Evolutionary conservation across 495 filamentous ascomycete genomes (phyloP).

Genomic region (Xylaria curta): DNA sequence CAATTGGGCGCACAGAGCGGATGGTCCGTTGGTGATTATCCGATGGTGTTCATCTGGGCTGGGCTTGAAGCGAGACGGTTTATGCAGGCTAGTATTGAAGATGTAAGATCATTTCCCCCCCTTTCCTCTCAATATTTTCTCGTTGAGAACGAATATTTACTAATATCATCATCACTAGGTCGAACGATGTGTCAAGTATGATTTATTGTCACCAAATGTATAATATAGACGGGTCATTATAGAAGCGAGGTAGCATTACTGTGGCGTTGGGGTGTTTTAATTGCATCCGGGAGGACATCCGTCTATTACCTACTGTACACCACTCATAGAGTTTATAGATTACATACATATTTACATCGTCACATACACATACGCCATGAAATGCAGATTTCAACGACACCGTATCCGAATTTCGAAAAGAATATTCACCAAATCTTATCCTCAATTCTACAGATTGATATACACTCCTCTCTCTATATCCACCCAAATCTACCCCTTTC

Average conservation of each 20-base stretch:
- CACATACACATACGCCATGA: not conserved
- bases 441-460: not conserved
- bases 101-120: slow-evolving; percentile 58
- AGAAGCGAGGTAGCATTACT: slow-evolving; percentile 28
- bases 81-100: slow-evolving; percentile 85
- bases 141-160: slow-evolving; percentile 13
- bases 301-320: slow-evolving; percentile 8
- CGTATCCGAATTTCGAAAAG: not conserved
- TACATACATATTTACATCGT: not conserved
- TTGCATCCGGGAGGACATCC: not conserved
- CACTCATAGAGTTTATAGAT: slow-evolving; percentile 19
- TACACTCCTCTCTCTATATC: not conserved
- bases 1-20: slow-evolving; percentile 82
- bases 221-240: slow-evolving; percentile 42
- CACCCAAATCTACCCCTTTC: not conserved
- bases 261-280: slow-evolving; percentile 14
- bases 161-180: slow-evolving; percentile 50
- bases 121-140: too few species aligned
- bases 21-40: slow-evolving; percentile 75
- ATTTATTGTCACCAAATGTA: slow-evolving; percentile 81
- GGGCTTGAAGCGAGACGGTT: slow-evolving; percentile 88
- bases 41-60: slow-evolving; percentile 94
- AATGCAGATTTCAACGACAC: slow-evolving; percentile 1
- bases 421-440: not conserved
- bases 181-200: slow-evolving; percentile 83